Evolutionary conservation across 495 filamentous ascomycete species (phyloP).

Genomic region (Sabuloglossum arenarium): DNA sequence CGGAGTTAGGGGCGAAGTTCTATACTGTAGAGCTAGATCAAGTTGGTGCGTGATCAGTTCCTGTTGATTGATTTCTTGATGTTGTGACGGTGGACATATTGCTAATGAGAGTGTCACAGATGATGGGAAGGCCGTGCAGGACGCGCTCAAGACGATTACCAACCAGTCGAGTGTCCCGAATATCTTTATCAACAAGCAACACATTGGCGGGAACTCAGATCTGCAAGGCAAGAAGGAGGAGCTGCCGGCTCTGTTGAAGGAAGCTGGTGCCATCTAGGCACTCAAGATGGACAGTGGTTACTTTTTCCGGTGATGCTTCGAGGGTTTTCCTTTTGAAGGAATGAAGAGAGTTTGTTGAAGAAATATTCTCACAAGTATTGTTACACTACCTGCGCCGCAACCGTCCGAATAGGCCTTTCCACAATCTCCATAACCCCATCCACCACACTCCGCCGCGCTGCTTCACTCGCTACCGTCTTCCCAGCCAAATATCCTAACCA

Average conservation of each 20-base stretch:
- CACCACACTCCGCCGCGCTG: slow-evolving; percentile 58
- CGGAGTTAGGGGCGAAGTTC: slow-evolving; percentile 47
- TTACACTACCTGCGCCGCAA: slow-evolving; percentile 28
- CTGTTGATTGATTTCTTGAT: slow-evolving; percentile 2
- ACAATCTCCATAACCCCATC: slow-evolving; percentile 77
- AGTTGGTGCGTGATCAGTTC: slow-evolving; percentile 29
- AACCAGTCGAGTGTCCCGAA: slow-evolving; percentile 80
- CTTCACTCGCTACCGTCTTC: slow-evolving; percentile 68
- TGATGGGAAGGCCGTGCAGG: slow-evolving; percentile 68
- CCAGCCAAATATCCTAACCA: slow-evolving; percentile 86
- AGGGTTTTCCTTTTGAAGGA: background rate
- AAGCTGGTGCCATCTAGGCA: slow-evolving; percentile 33
- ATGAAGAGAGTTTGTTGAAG: background rate
- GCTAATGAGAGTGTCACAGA: slow-evolving; percentile 20
- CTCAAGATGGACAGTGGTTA: background rate
- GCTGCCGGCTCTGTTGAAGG: slow-evolving; percentile 36
- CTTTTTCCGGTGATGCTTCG: no score
- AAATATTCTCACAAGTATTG: background rate
- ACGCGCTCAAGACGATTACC: slow-evolving; percentile 59
- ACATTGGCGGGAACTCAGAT: slow-evolving; percentile 95
- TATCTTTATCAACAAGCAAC: slow-evolving; percentile 75
- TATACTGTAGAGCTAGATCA: slow-evolving; percentile 66
- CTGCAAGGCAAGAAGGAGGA: slow-evolving; percentile 45
- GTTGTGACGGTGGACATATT: slow-evolving; percentile 10
- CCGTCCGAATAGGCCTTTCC: slow-evolving; percentile 70